Percentiles rank a stretch among this genome's conserved stretches.
Evolutionary conservation across 805 yeast species (phyloP).

Genomic region (Kazachstania africana): DNA sequence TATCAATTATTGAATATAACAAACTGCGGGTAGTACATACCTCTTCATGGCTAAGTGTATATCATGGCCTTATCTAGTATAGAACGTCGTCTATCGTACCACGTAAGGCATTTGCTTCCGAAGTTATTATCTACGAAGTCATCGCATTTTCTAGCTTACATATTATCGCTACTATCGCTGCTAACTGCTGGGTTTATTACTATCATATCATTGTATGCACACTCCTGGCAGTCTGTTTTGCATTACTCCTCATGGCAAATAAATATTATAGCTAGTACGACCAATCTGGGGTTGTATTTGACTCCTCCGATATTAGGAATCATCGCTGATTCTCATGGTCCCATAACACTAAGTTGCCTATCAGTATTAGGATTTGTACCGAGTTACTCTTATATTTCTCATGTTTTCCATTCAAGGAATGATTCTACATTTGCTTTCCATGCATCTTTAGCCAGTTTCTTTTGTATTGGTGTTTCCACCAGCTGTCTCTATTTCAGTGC

Average conservation of each 20-base stretch:
- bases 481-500: constrained; percentile 62
- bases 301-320: constrained; percentile 76
- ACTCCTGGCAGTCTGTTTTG: constrained; percentile 47
- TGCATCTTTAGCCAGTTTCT: constrained; percentile 38
- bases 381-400: constrained; percentile 44
- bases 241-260: constrained; percentile 54
- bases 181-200: constrained; percentile 73
- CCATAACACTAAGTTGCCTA: constrained; percentile 54
- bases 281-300: constrained; percentile 73
- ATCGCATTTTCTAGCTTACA: constrained; percentile 41
- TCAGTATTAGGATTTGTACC: constrained; percentile 55
- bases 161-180: constrained; percentile 49
- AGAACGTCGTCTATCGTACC: constrained; percentile 31
- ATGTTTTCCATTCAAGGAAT: constrained; percentile 24
- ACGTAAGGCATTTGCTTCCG: constrained; percentile 33
- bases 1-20: too few relatives aligned
- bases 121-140: constrained; percentile 30
- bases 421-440: constrained; percentile 13
- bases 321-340: constrained; percentile 77
- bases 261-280: constrained; percentile 63
- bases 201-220: constrained; percentile 69
- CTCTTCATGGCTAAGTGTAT: too few relatives aligned
- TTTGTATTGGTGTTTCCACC: constrained; percentile 58
- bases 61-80: constrained; percentile 21
- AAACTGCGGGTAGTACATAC: too few relatives aligned